Conservation (phyloP, 2,329 filamentous ascomycete genomes). For the Diaporthe destruens region DNA sequence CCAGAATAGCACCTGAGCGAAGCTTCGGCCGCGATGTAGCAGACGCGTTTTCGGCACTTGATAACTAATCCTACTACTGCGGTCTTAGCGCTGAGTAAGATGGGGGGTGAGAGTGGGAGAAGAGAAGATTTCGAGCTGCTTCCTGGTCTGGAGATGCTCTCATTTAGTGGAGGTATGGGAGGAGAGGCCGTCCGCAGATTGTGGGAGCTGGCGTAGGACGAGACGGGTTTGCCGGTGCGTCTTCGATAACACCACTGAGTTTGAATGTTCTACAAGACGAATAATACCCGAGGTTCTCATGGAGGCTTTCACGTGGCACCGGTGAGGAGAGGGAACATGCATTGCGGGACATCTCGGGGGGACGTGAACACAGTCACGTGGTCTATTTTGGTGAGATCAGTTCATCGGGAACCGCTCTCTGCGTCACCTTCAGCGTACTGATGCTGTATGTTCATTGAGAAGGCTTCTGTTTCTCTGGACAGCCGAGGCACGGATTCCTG, state of each 20-base stretch:
- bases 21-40: not conserved
- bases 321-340: too few relatives aligned
- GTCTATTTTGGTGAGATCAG: not conserved
- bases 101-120: not conserved
- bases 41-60: not conserved
- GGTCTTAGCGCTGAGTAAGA: constrained; percentile 4
- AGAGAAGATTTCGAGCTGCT: not conserved
- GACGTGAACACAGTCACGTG: not conserved
- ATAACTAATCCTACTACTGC: not conserved
- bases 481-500: not conserved
- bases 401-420: too few relatives aligned
- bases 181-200: not conserved
- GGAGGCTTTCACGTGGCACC: too few relatives aligned
- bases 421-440: not conserved
- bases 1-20: not conserved
- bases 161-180: too few relatives aligned
- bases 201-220: not conserved
- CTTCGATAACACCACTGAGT: too few relatives aligned
- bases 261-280: too few relatives aligned
- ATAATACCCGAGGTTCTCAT: too few relatives aligned
- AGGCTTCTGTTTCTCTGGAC: not conserved
- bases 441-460: not conserved
- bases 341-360: too few relatives aligned
- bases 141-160: not conserved
- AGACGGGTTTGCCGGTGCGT: not conserved